Evolutionary conservation across 495 filamentous ascomycete genomes (phyloP), one percentile per base, ranked within the genome.

Genomic region (Aspergillus affinis): DNA sequence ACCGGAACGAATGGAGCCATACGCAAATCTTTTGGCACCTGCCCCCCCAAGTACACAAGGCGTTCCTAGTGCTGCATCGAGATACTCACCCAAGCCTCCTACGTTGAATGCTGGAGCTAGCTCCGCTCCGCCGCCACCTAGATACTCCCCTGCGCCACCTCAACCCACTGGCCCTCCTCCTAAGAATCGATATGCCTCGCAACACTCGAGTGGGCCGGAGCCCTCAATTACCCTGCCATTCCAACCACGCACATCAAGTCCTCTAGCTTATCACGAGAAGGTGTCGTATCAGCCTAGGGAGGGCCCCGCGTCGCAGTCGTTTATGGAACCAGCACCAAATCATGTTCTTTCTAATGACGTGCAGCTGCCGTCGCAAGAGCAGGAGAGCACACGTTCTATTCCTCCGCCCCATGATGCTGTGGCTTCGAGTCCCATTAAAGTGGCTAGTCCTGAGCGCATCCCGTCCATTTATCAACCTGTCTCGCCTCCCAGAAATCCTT

Each of bases 211-310:
- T 78, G 83, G 67, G 66, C 77, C 71, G 68, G 55, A 66, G 71
- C 62, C 72, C 72, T 51, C 82, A 27, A 78, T 83, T 4, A 61
- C 80, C 5, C 75, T 91, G 65, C 81, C 88, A 13, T 91, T 92
- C 72, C 90, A 90, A 58, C 91, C 91, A 9, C 85, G 91, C 55
- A 94, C 90, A 19, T 94, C 90, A 19, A 96, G 91, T 67, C 92
- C 90, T 12, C 78, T 95, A 29, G 92, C 90, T 19, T 86, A 92
- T 54, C 76, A 80, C 55, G 77, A 80, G 54, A 78, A 78, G 54
- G 62, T 65, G 26, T 75, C 72, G 4, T 76, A 78, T 36, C 75
- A 75, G 48, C 67, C 72, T 4, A 67, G 69, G 41, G 67, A 69
- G 17, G 32, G 10, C 13, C 55, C 63, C 19, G 55, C 69, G 4